A percentile compares a stretch with the other conserved stretches of the same genome.
Evolutionary conservation across 202 grass and related monocot genomes (phyloP).

Genomic region (Saccharum hybrid): DNA sequence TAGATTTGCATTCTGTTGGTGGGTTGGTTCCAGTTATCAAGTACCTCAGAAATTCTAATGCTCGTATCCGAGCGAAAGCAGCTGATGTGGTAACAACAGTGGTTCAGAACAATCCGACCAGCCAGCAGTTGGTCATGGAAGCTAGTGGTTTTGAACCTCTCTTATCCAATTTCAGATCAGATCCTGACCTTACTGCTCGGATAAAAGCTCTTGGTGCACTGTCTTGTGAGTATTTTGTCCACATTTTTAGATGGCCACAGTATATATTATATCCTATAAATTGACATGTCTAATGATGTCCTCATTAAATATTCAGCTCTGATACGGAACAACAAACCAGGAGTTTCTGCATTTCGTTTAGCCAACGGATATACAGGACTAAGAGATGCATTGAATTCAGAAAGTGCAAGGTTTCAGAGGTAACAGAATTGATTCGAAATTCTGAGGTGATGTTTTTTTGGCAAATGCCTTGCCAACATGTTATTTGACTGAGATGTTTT

Average conservation of each 20-base stretch:
- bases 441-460: neutral
- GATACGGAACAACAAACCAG: conserved; percentile 80
- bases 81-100: conserved; percentile 90
- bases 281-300: neutral
- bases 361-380: conserved; percentile 83
- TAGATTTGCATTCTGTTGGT: conserved; percentile 90
- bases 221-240: conserved; percentile 65
- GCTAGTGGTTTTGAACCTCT: conserved; percentile 91
- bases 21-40: conserved; percentile 81
- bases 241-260: conserved; percentile 15
- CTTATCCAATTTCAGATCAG: conserved; percentile 81
- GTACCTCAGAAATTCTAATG: conserved; percentile 79
- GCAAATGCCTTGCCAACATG: conserved; percentile 1
- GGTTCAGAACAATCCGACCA: conserved; percentile 91
- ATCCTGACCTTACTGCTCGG: conserved; percentile 84
- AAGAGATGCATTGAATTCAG: conserved; percentile 76
- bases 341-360: conserved; percentile 74
- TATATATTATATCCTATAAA: neutral
- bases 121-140: conserved; percentile 94
- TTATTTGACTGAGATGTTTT: neutral
- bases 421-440: conserved; percentile 36
- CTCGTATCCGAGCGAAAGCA: conserved; percentile 81
- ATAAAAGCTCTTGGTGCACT: conserved; percentile 90
- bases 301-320: conserved; percentile 65
- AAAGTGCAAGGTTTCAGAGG: conserved; percentile 85